Evolutionary conservation across 352 stramenopile species (phyloP), one percentile per base, ranked within the genome.

Genomic region (Heterotrichella gracilis): DNA sequence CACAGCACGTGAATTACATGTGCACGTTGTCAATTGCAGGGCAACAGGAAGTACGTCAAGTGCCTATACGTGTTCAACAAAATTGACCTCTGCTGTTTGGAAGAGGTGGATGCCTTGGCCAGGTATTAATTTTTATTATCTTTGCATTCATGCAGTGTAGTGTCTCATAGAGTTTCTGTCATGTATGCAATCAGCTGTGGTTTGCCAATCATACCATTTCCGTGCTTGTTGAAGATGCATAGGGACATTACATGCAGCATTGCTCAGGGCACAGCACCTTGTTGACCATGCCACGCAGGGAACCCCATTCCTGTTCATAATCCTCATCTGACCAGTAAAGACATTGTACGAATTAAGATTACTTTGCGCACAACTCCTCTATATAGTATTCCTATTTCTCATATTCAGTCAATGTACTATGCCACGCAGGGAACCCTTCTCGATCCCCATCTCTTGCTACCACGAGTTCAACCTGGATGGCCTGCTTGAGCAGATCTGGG

Each of bases 1-100:
- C n/a, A n/a, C n/a, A n/a, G n/a, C n/a, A n/a, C n/a, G n/a, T n/a
- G n/a, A n/a, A n/a, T n/a, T n/a, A n/a, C n/a, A n/a, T n/a, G n/a
- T n/a, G n/a, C n/a, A n/a, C n/a, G n/a, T n/a, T n/a, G n/a, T n/a
- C n/a, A n/a, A n/a, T n/a, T n/a, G n/a, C n/a, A n/a, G n/a, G 92
- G 90, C 69, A 97, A 98, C 77, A 71, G 77, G 32, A 94, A 95
- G 75, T 99, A 99, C 80, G 93, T 97, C 71, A 94, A 93, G 81
- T 95, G 82, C 73, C 75, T 97, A 64, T 99, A 99, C 77, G 85
- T 96, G 71, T 98, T 97, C 85, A 98, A 98, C 81, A 99, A 99
- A 80, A 95, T 97, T 75, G 93, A 99, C 78, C 92, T 91, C 14
- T 84, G 98, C 69, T 94, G 86, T 2, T 95, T 99, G 69, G 93